Percentiles rank a stretch among this genome's conserved stretches.
Evolutionary conservation across 176 grass and related monocot genomes (phyloP).

Genomic region (Saccharum spontaneum): DNA sequence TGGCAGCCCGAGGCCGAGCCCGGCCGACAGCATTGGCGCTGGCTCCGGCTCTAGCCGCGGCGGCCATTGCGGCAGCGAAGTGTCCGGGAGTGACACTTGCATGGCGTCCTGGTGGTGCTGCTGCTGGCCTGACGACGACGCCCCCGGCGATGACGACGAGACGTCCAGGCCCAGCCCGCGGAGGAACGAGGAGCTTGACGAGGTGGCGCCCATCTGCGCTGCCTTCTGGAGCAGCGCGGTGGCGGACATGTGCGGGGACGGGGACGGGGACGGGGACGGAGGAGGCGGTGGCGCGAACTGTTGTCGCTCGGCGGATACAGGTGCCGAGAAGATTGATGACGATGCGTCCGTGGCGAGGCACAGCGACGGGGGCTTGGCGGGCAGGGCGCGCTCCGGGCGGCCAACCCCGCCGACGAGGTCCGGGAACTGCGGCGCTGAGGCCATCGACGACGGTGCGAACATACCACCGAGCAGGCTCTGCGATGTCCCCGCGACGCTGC

Average conservation of each 20-base stretch:
- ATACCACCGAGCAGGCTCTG: constrained; percentile 68
- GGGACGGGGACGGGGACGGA: constrained; percentile 41
- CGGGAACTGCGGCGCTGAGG: constrained; percentile 28
- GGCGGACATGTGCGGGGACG: constrained; percentile 86
- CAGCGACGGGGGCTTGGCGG: constrained; percentile 53
- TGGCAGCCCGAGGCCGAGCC: constrained; percentile 70
- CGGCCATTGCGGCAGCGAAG: constrained; percentile 53
- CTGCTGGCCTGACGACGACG: constrained; percentile 30
- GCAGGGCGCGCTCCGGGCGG: constrained; percentile 14
- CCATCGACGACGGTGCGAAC: constrained; percentile 60
- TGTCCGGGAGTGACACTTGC: constrained; percentile 28
- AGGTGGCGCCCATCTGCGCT: constrained; percentile 80
- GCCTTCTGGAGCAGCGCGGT: constrained; percentile 94
- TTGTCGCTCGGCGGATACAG: constrained; percentile 30
- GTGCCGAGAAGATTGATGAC: constrained; percentile 50
- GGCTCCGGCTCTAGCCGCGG: constrained; percentile 49
- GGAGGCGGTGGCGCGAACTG: constrained; percentile 52
- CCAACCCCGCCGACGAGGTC: constrained; percentile 16
- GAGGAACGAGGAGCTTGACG: constrained; percentile 73
- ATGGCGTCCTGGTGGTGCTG: constrained; percentile 49
- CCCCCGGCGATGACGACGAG: constrained; percentile 36
- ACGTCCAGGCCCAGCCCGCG: constrained; percentile 69
- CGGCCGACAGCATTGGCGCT: constrained; percentile 56
- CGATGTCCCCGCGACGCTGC: constrained; percentile 33
- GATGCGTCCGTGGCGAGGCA: constrained; percentile 63